Conservation (phyloP, 1,284 basidiomycete genomes). For the Ustilago xerochloae region DNA sequence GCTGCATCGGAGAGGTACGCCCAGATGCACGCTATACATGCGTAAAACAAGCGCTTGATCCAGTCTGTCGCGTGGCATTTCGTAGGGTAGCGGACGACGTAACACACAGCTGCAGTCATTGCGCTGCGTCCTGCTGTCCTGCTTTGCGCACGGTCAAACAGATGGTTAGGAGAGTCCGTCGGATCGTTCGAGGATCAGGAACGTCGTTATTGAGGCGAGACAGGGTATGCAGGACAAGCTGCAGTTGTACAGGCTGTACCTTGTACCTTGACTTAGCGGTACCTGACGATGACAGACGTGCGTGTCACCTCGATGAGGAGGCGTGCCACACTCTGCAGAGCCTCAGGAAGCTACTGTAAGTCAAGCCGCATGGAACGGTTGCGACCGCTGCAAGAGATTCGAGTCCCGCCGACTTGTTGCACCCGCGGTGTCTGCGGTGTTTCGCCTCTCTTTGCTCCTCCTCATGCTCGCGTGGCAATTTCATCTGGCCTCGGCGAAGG, state of each 20-base stretch:
- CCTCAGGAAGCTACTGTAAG: too few relatives aligned
- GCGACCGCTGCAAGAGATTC: neutral
- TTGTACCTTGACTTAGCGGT: neutral
- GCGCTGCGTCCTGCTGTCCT: neutral
- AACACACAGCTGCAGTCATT: neutral
- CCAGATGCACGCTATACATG: neutral
- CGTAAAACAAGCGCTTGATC: neutral
- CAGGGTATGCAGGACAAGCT: neutral
- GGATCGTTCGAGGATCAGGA: neutral
- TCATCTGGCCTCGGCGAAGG: constrained; percentile 11
- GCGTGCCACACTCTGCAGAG: neutral
- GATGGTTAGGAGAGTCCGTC: neutral
- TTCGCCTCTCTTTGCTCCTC: neutral
- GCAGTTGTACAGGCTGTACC: neutral
- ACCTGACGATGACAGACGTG: neutral
- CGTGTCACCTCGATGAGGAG: neutral
- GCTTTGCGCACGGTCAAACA: neutral
- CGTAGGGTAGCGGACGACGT: neutral
- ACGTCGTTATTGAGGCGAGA: neutral
- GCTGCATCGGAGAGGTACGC: neutral
- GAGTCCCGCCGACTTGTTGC: neutral
- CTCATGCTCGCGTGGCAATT: constrained; percentile 17
- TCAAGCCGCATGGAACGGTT: neutral
- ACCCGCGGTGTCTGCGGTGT: neutral
- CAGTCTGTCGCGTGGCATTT: neutral